Evolutionary conservation across 2,329 filamentous ascomycete species (phyloP).

Genomic region (Fusarium transvaalense): DNA sequence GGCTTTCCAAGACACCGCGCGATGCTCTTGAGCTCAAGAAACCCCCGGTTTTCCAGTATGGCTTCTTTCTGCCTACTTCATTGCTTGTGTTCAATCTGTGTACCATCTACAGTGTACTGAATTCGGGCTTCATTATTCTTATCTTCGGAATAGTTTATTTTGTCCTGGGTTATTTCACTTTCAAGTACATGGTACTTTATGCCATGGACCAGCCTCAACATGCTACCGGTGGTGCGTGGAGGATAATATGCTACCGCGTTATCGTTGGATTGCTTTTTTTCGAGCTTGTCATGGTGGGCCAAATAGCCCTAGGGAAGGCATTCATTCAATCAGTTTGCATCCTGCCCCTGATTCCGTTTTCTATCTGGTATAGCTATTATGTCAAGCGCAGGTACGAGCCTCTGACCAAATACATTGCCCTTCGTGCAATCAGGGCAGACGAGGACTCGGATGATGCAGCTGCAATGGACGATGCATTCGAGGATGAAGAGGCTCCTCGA

Average conservation of each 20-base stretch:
- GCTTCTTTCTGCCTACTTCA: slow-evolving; percentile 93
- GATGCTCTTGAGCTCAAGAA: slow-evolving; percentile 86
- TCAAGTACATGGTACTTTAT: slow-evolving; percentile 98
- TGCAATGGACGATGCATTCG: slow-evolving; percentile 55
- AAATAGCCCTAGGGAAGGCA: slow-evolving; percentile 80
- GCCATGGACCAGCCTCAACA: slow-evolving; percentile 98
- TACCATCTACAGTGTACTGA: slow-evolving; percentile 91
- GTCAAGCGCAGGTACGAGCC: slow-evolving; percentile 87
- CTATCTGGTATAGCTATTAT: slow-evolving; percentile 90
- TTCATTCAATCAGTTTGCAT: slow-evolving; percentile 80
- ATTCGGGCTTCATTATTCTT: slow-evolving; percentile 82
- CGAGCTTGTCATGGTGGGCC: slow-evolving; percentile 89
- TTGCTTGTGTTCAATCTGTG: slow-evolving; percentile 95
- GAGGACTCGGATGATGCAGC: slow-evolving; percentile 59
- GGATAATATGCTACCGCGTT: slow-evolving; percentile 94
- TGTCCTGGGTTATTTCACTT: slow-evolving; percentile 84
- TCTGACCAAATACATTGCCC: slow-evolving; percentile 90
- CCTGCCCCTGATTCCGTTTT: slow-evolving; percentile 80
- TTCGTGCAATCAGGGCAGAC: slow-evolving; percentile 80
- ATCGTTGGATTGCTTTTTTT: slow-evolving; percentile 89
- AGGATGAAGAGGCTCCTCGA: slow-evolving; percentile 55
- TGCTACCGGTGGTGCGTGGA: slow-evolving; percentile 93
- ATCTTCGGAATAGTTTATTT: slow-evolving; percentile 88
- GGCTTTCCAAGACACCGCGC: slow-evolving; percentile 87
- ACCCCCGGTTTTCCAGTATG: slow-evolving; percentile 92